These are phyloP conservation scores for Zymoseptoria brevis DNA, from an alignment of 2,329 filamentous ascomycete genomes.

Conservation along the genomic window DNA sequence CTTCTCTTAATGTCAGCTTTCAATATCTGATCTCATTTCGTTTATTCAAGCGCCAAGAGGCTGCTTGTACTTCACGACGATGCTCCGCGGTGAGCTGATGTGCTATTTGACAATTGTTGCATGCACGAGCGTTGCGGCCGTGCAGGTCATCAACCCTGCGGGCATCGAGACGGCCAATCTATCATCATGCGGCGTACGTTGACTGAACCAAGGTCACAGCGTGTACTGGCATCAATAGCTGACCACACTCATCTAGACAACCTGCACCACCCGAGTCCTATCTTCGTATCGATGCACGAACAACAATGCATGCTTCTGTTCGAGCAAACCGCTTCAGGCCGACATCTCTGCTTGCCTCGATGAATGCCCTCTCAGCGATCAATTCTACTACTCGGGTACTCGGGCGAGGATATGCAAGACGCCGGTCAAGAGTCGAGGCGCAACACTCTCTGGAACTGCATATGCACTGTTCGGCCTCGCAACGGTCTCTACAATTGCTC, in stretches of 20 bases:
- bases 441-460: conserved; percentile 1
- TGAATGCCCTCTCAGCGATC: conserved; percentile 5
- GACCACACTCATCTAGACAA: neutral
- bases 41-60: conserved; percentile 3
- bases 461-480: conserved; percentile 6
- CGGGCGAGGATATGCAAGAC: conserved; percentile 4
- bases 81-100: neutral
- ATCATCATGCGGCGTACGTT: conserved; percentile 11
- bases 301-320: conserved; percentile 9
- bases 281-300: conserved; percentile 5
- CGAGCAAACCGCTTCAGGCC: neutral
- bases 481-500: conserved; percentile 1
- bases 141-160: conserved; percentile 1
- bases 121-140: neutral
- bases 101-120: neutral
- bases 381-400: conserved; percentile 3
- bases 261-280: conserved; percentile 6
- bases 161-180: conserved; percentile 4
- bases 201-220: no score
- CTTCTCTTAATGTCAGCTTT: neutral
- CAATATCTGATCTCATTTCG: neutral
- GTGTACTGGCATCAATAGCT: neutral
- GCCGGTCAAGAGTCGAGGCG: conserved; percentile 2
- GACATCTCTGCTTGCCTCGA: conserved; percentile 3
- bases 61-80: neutral